Conservation (phyloP, 208 protist species). For the Trypanosoma platydactyli region DNA sequence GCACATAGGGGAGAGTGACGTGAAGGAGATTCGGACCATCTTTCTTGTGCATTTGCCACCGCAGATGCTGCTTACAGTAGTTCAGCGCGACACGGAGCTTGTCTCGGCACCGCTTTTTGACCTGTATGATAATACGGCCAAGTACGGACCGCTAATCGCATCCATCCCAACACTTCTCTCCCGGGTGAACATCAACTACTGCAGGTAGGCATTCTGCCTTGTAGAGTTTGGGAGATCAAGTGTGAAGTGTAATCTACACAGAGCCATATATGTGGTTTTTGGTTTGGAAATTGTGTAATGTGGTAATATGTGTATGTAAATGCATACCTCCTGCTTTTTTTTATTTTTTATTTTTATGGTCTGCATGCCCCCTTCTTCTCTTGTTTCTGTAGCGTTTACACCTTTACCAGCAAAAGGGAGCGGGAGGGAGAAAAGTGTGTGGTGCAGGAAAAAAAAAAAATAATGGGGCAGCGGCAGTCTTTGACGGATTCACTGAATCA, state of each 20-base stretch:
- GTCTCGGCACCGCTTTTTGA: conserved; percentile 91
- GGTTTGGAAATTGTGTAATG: too few relatives aligned
- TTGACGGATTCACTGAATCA: conserved; percentile 47
- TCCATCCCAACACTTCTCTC: conserved; percentile 78
- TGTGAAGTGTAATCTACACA: too few relatives aligned
- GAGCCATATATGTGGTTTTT: too few relatives aligned
- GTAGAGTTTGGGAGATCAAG: too few relatives aligned
- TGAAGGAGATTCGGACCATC: conserved; percentile 85
- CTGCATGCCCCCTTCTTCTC: too few relatives aligned
- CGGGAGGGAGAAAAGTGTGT: background rate
- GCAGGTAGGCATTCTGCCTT: conserved; percentile 34
- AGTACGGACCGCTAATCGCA: conserved; percentile 84
- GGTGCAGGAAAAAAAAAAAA: background rate
- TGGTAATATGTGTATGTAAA: too few relatives aligned
- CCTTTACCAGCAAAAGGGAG: background rate
- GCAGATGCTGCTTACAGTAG: conserved; percentile 67
- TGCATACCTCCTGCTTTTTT: too few relatives aligned
- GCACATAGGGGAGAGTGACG: conserved; percentile 71
- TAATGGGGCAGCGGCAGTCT: conserved; percentile 64
- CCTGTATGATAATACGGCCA: conserved; percentile 87
- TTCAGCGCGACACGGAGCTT: conserved; percentile 67
- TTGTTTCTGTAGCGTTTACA: background rate
- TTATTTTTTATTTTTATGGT: too few relatives aligned
- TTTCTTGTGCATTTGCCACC: conserved; percentile 82
- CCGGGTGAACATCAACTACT: conserved; percentile 85